A percentile compares a stretch with the other conserved stretches of the same genome.
phyloP scores from a whole-genome alignment of 2,329 filamentous ascomycete species.

The Cladophialophora immunda region DNA sequence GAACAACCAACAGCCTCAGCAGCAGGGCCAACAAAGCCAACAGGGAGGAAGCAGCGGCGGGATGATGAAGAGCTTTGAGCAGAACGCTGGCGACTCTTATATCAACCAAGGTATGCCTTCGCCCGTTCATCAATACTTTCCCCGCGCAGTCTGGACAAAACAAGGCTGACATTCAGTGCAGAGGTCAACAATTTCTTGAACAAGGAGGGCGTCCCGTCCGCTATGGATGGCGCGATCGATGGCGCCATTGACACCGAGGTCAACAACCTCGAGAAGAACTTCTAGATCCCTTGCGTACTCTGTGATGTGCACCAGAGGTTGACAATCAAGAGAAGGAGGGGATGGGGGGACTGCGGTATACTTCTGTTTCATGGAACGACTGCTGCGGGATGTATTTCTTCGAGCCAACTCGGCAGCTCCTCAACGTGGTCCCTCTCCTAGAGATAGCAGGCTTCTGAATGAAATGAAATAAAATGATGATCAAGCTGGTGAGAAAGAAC shows the following conservation, averaged over 20 bases:
- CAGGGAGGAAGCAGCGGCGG: constrained; percentile 1
- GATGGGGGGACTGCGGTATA: too few species aligned
- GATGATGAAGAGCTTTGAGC: constrained; percentile 18
- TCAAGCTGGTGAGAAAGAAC: too few species aligned
- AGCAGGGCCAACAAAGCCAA: constrained; percentile 9
- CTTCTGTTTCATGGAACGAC: too few species aligned
- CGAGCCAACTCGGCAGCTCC: too few species aligned
- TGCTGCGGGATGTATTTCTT: too few species aligned
- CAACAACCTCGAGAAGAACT: constrained; percentile 19
- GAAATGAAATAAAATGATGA: too few species aligned
- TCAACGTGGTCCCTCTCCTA: too few species aligned
- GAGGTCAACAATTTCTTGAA: constrained; percentile 19
- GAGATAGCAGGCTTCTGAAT: too few species aligned
- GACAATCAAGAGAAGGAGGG: too few species aligned
- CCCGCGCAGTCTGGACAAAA: background rate
- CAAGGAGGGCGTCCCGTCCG: constrained; percentile 9
- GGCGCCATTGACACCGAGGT: constrained; percentile 16
- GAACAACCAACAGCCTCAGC: background rate
- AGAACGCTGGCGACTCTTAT: constrained; percentile 20
- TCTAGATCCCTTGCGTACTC: background rate
- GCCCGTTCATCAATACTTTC: too few species aligned
- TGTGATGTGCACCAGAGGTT: too few species aligned
- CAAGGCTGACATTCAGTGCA: background rate
- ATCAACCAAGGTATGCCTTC: constrained; percentile 16
- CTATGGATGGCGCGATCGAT: constrained; percentile 16